Percentiles rank a stretch among this genome's conserved stretches.
Evolutionary conservation across 2,329 filamentous ascomycete genomes (phyloP).

Genomic region (Colletotrichum sp.): DNA sequence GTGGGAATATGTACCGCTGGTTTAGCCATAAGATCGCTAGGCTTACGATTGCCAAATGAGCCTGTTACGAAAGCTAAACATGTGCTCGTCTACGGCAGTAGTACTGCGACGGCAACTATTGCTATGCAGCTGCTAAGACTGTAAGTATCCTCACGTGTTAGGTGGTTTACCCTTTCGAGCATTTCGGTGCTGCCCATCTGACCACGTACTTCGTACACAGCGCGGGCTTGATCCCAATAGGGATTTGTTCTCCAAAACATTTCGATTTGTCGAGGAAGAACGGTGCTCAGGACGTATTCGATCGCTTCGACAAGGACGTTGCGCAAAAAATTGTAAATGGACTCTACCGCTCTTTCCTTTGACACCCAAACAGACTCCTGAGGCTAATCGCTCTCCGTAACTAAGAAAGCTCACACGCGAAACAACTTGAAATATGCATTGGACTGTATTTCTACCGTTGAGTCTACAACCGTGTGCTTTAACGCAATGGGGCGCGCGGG

Average conservation of each 20-base stretch:
- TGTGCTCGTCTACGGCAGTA: background rate
- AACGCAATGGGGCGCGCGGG: slow-evolving; percentile 24
- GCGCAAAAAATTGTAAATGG: background rate
- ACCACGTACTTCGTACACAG: background rate
- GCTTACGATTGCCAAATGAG: slow-evolving; percentile 11
- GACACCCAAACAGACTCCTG: background rate
- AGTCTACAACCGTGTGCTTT: slow-evolving; percentile 32
- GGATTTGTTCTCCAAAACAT: background rate
- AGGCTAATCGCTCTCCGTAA: slow-evolving; percentile 25
- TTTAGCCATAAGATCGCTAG: background rate
- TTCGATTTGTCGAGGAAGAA: background rate
- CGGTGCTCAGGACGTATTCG: slow-evolving; percentile 29
- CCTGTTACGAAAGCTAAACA: slow-evolving; percentile 6
- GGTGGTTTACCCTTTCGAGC: background rate
- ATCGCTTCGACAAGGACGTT: slow-evolving; percentile 31
- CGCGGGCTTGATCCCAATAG: slow-evolving; percentile 37
- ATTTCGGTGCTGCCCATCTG: background rate
- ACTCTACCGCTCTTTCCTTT: background rate
- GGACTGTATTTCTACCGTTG: slow-evolving; percentile 38
- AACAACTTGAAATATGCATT: slow-evolving; percentile 28
- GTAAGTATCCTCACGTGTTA: slow-evolving; percentile 21
- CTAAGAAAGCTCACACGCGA: background rate
- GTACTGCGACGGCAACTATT: background rate
- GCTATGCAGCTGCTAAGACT: slow-evolving; percentile 28
- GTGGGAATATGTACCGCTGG: background rate